Evolutionary conservation across 2,329 filamentous ascomycete genomes (phyloP).

Genomic region (Mariannaea elegans): DNA sequence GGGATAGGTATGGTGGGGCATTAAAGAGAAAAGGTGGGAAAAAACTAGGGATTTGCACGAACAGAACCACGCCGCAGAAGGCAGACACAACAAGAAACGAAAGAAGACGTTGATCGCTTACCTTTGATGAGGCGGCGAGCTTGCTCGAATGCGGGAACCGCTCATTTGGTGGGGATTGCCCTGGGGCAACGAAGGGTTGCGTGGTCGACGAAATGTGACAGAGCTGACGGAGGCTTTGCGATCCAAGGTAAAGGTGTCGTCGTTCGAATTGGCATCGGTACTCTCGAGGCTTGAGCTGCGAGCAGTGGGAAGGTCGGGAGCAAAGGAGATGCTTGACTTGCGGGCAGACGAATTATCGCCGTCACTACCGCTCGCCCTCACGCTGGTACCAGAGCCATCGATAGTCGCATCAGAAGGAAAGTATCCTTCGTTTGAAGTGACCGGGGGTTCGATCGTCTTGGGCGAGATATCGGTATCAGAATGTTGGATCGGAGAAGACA

Average conservation of each 20-base stretch:
- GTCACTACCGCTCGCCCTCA: conserved; percentile 41
- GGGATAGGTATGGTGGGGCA: background rate
- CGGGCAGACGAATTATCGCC: conserved; percentile 44
- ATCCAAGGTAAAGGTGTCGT: conserved; percentile 39
- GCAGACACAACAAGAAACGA: background rate
- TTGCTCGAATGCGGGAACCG: conserved; percentile 52
- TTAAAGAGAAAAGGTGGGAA: conserved; percentile 2
- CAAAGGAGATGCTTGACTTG: conserved; percentile 47
- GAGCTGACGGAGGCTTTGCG: conserved; percentile 59
- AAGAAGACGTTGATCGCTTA: conserved; percentile 41
- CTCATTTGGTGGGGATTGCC: conserved; percentile 56
- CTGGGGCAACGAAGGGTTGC: conserved; percentile 57
- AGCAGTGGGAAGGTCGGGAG: conserved; percentile 43
- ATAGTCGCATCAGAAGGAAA: conserved; percentile 37
- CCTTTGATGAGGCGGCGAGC: conserved; percentile 60
- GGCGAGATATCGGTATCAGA: conserved; percentile 57
- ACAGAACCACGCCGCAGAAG: conserved; percentile 2
- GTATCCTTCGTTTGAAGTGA: conserved; percentile 37
- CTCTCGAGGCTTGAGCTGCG: conserved; percentile 39
- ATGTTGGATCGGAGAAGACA: conserved; percentile 41
- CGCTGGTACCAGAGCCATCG: conserved; percentile 37
- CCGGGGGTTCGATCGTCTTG: conserved; percentile 41
- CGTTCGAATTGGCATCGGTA: conserved; percentile 33
- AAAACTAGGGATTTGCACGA: conserved; percentile 1
- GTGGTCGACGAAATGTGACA: conserved; percentile 56